These are phyloP conservation scores for Gloeostereum incarnatum DNA, from an alignment of 768 basidiomycete genomes.

Conservation along the genomic window DNA sequence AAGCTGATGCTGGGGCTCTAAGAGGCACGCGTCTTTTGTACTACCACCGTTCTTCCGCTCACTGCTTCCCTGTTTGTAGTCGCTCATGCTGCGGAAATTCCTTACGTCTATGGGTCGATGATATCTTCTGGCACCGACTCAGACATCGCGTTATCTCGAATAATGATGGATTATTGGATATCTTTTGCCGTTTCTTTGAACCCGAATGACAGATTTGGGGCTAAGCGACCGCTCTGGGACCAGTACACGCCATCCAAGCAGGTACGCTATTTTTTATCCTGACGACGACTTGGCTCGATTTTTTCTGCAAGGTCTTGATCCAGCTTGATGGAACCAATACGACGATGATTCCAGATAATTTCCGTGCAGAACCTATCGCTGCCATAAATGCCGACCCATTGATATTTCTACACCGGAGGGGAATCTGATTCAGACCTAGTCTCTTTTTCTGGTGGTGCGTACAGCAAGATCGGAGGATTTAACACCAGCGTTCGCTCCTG, in stretches of 20 bases:
- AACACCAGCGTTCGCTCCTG: no score
- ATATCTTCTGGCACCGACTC: slow-evolving; percentile 11
- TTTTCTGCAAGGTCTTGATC: slow-evolving; percentile 11
- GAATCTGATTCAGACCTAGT: no score
- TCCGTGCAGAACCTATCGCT: slow-evolving; percentile 16
- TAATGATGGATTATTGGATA: slow-evolving; percentile 35
- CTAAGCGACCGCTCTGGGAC: slow-evolving; percentile 4
- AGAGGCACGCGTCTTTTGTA: slow-evolving; percentile 17
- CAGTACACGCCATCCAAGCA: slow-evolving; percentile 7
- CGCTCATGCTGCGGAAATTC: slow-evolving; percentile 21
- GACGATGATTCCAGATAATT: slow-evolving; percentile 18
- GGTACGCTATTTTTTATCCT: background rate
- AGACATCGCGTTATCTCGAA: slow-evolving; percentile 14
- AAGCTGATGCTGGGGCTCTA: slow-evolving; percentile 13
- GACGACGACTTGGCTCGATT: background rate
- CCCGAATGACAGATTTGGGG: slow-evolving; percentile 27
- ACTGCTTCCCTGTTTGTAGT: slow-evolving; percentile 12
- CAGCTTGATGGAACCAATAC: slow-evolving; percentile 18
- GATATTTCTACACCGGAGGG: slow-evolving; percentile 17
- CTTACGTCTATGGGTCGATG: slow-evolving; percentile 22
- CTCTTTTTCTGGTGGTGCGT: no score
- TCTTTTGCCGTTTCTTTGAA: slow-evolving; percentile 28
- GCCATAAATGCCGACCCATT: slow-evolving; percentile 15
- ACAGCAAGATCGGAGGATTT: no score
- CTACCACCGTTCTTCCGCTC: background rate